These are phyloP conservation scores for Cryptococcus jaspeensis DNA, from an alignment of 1,284 basidiomycete genomes.

Conservation along the genomic window DNA sequence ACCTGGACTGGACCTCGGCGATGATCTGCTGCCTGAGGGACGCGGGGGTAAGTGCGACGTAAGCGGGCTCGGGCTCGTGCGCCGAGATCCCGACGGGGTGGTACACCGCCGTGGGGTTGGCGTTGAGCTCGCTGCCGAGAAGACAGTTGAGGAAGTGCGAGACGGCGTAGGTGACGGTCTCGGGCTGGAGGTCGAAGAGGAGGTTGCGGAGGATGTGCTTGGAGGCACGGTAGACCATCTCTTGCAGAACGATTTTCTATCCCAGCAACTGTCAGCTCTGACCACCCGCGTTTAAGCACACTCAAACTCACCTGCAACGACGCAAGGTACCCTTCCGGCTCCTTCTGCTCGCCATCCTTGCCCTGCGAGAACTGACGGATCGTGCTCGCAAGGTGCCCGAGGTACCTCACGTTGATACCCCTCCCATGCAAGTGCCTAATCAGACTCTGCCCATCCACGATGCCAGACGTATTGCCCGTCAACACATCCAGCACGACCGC, in stretches of 20 bases:
- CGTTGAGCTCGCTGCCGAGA: constrained; percentile 53
- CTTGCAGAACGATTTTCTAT: constrained; percentile 52
- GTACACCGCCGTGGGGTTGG: constrained; percentile 51
- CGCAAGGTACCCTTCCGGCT: constrained; percentile 39
- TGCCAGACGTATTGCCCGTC: constrained; percentile 51
- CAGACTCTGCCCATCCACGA: constrained; percentile 56
- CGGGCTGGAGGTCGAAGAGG: constrained; percentile 45
- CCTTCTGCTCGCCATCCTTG: constrained; percentile 30
- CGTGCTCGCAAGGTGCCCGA: constrained; percentile 54
- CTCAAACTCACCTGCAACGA: constrained; percentile 40
- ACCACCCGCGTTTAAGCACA: constrained; percentile 6
- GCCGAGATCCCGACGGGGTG: constrained; percentile 43
- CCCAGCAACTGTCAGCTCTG: constrained; percentile 26
- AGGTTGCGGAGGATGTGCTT: constrained; percentile 57
- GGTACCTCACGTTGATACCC: constrained; percentile 62
- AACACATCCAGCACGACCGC: constrained; percentile 55
- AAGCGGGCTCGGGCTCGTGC: constrained; percentile 40
- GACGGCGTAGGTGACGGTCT: constrained; percentile 51
- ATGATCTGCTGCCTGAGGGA: constrained; percentile 51
- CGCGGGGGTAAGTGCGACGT: constrained; percentile 56
- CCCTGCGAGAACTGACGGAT: constrained; percentile 50
- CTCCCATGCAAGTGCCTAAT: constrained; percentile 56
- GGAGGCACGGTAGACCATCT: constrained; percentile 59
- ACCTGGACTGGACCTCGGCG: constrained; percentile 53
- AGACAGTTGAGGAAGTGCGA: constrained; percentile 63